These are phyloP conservation scores for Pezicula neosporulosa DNA, from an alignment of 2,329 filamentous ascomycete genomes.

Conservation along the genomic window DNA sequence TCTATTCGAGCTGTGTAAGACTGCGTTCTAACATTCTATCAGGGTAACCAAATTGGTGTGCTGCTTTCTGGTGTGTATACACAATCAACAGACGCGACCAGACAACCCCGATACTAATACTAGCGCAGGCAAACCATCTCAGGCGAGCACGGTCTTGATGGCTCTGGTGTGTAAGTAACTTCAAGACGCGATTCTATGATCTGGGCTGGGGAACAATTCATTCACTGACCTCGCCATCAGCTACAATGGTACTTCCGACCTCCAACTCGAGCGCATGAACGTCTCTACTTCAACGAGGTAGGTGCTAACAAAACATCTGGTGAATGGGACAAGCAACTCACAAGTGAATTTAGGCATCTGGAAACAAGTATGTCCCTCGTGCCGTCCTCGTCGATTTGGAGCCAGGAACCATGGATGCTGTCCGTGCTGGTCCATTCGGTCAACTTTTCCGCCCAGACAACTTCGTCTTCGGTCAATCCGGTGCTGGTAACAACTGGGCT, in stretches of 20 bases:
- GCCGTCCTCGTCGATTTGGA: slow-evolving; percentile 99
- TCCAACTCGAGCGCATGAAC: slow-evolving; percentile 99
- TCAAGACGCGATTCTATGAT: slow-evolving; percentile 1
- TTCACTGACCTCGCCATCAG: slow-evolving; percentile 43
- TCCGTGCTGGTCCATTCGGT: slow-evolving; percentile 96
- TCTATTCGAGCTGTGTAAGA: slow-evolving; percentile 1
- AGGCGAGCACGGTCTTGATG: slow-evolving; percentile 94
- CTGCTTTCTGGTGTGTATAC: slow-evolving; percentile 86
- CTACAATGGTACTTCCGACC: slow-evolving; percentile 97
- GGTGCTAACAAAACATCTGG: slow-evolving; percentile 1
- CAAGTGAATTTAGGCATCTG: slow-evolving; percentile 65
- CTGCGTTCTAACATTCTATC: slow-evolving; percentile 24
- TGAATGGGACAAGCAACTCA: not conserved
- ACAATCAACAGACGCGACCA: slow-evolving; percentile 27
- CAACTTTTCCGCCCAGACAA: slow-evolving; percentile 99
- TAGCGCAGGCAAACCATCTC: slow-evolving; percentile 70
- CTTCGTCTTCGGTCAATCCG: slow-evolving; percentile 99
- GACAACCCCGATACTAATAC: slow-evolving; percentile 34
- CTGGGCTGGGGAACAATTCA: slow-evolving; percentile 23
- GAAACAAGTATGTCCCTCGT: slow-evolving; percentile 99
- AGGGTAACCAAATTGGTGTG: slow-evolving; percentile 99
- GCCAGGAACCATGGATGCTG: slow-evolving; percentile 99
- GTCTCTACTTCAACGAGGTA: slow-evolving; percentile 98
- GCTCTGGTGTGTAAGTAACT: slow-evolving; percentile 81
- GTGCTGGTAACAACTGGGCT: slow-evolving; percentile 99